A percentile compares a stretch with the other conserved stretches of the same genome.
Evolutionary conservation across 768 basidiomycete genomes (phyloP).

Genomic region (Termitomyces heimii): DNA sequence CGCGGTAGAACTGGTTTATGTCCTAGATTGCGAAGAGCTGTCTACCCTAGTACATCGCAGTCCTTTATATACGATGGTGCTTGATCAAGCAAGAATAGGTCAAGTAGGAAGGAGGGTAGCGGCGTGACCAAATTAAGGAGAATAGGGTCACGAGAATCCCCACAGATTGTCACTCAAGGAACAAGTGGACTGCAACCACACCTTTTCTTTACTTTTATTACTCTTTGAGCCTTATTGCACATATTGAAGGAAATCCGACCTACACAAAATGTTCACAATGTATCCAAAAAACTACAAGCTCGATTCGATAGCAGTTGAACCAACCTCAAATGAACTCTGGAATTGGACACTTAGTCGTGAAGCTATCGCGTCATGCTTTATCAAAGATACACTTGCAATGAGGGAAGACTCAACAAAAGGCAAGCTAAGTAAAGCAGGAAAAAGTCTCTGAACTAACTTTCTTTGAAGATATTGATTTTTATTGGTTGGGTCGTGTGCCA

Average conservation of each 20-base stretch:
- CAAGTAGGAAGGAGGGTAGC: too few relatives aligned
- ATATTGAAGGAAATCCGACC: slow-evolving; percentile 7
- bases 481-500: slow-evolving; percentile 66
- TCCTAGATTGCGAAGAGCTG: too few relatives aligned
- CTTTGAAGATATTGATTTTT: slow-evolving; percentile 49
- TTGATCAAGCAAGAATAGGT: too few relatives aligned
- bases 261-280: slow-evolving; percentile 13
- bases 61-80: too few relatives aligned
- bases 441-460: slow-evolving; percentile 1
- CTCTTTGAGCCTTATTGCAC: slow-evolving; percentile 20
- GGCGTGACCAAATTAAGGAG: too few relatives aligned
- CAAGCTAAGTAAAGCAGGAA: slow-evolving; percentile 3
- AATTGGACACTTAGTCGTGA: slow-evolving; percentile 55
- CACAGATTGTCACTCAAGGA: too few relatives aligned
- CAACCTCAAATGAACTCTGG: slow-evolving; percentile 23
- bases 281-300: slow-evolving; percentile 16
- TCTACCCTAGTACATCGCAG: too few relatives aligned
- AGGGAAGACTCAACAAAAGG: slow-evolving; percentile 28
- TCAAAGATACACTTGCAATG: slow-evolving; percentile 47
- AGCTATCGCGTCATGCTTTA: slow-evolving; percentile 49
- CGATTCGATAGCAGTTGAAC: not conserved
- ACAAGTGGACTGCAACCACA: not conserved
- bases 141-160: too few relatives aligned
- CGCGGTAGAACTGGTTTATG: too few relatives aligned
- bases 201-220: not conserved